These are phyloP conservation scores for Petunia hybrid DNA, from an alignment of 305 asterid genomes.

Conservation along the genomic window DNA sequence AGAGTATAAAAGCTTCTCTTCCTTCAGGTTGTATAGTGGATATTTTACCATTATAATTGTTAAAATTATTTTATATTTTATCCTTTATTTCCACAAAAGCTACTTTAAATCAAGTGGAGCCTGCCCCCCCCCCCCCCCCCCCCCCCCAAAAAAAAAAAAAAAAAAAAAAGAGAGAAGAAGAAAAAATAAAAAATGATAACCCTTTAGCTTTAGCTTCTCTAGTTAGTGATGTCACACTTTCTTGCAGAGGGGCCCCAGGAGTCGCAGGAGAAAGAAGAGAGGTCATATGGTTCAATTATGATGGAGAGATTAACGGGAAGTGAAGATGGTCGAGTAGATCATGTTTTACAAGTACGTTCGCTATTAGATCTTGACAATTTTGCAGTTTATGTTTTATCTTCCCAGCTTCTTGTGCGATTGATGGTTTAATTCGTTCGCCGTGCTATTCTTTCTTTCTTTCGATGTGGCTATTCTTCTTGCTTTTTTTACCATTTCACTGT, in stretches of 20 bases:
- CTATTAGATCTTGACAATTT: constrained; percentile 9
- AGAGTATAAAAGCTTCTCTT: constrained; percentile 2
- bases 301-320: constrained; percentile 87
- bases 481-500: not conserved
- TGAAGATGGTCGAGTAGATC: constrained; percentile 83
- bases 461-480: constrained; percentile 2
- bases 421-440: not conserved
- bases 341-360: constrained; percentile 79
- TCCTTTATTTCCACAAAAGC: not conserved
- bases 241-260: constrained; percentile 69
- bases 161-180: too few species aligned
- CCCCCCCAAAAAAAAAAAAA: not conserved
- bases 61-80: too few species aligned
- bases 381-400: not conserved
- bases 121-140: not conserved
- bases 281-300: constrained; percentile 87
- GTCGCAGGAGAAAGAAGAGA: constrained; percentile 61
- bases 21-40: not conserved
- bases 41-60: too few species aligned
- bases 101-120: constrained; percentile 23
- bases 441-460: not conserved
- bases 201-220: constrained; percentile 31
- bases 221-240: constrained; percentile 23
- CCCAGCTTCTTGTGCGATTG: constrained; percentile 16
- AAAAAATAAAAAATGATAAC: not conserved